Evolutionary conservation across 208 protist genomes (phyloP), one percentile per base, ranked within the genome.

Genomic region (Angomonas ambiguus): DNA sequence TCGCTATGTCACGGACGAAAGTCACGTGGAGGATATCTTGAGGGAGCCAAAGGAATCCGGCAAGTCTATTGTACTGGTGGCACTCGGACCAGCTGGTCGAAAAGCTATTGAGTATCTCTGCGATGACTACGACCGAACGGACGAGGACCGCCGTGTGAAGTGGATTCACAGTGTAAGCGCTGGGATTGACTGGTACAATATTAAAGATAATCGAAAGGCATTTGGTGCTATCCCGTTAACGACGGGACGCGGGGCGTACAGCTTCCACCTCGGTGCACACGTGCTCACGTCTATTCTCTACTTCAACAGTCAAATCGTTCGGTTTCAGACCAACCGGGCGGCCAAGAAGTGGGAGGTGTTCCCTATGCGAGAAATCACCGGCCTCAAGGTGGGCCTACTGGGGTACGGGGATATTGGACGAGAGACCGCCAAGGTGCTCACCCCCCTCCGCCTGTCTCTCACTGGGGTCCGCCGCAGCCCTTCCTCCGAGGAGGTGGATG

Each of bases 361-460:
- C 62, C 45, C 63, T 31, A 76, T 83, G 64, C 65, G 65, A 6
- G 79, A 86, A 27, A 71, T 82, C 2, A 69, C 72, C 32, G 77
- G 84, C 5, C 31, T 78, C 69, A 87, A 76, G 72, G 66, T 93
- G 6, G 87, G 87, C 18, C 79, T 93, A 41, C 67, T 93, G 38
- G 87, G 87, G 60, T 93, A 90, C 75, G 82, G 87, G 30, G 74
- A 87, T 60, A 91, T 93, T 75, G 84, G 82, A 6, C 68, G 73
- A 18, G 74, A 74, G 20, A 75, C 71, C 5, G 80, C 66, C 11
- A 60, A 71, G 24, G 65, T 82, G 42, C 56, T 76, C 35, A 30
- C 59, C 27, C 67, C 69, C 24, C 51, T 93, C 28, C 69, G 62
- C 16, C 77, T 93, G 72, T 59, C 83, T 4, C 77, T 82, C 28